Evolutionary conservation across 129 eudicot species (phyloP).

Genomic region (Ambrosia artemisiifolia): DNA sequence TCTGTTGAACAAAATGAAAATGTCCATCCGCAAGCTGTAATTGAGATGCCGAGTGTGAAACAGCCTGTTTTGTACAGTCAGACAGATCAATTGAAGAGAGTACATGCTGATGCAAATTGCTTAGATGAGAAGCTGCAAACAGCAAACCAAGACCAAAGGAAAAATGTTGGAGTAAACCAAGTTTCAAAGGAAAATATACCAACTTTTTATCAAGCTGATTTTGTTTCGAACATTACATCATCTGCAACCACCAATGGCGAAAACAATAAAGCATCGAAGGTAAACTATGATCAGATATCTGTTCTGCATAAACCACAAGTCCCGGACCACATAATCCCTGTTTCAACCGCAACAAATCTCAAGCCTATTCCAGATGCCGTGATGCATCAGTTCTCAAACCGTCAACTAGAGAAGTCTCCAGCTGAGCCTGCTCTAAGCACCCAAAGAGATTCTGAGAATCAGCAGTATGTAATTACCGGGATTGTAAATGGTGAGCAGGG

Average conservation of each 20-base stretch:
- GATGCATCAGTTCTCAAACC: conserved; percentile 8
- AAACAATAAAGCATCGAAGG: conserved; percentile 10
- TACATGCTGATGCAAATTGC: not conserved
- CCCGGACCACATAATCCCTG: conserved; percentile 4
- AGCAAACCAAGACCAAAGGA: conserved; percentile 10
- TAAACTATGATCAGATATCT: conserved; percentile 2
- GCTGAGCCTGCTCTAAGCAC: conserved; percentile 21
- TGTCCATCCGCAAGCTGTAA: not conserved
- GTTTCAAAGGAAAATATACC: conserved; percentile 20
- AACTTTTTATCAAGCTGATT: conserved; percentile 15
- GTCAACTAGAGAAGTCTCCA: conserved; percentile 11
- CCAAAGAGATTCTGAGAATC: conserved; percentile 3
- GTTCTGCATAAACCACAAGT: conserved; percentile 17
- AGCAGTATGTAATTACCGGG: conserved; percentile 9
- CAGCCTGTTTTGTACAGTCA: conserved; percentile 20
- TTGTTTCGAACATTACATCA: conserved; percentile 7
- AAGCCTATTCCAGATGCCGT: conserved; percentile 6
- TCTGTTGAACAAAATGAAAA: conserved; percentile 12
- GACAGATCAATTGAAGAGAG: conserved; percentile 12
- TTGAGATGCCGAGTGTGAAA: conserved; percentile 11
- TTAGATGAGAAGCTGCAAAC: conserved; percentile 14
- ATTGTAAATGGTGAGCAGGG: conserved; percentile 5
- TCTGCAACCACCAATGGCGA: conserved; percentile 16
- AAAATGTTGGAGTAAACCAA: conserved; percentile 5
- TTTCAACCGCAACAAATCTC: not conserved